phyloP scores from a whole-genome alignment of 2,329 filamentous ascomycete genomes.

The Neonectria hederae region DNA sequence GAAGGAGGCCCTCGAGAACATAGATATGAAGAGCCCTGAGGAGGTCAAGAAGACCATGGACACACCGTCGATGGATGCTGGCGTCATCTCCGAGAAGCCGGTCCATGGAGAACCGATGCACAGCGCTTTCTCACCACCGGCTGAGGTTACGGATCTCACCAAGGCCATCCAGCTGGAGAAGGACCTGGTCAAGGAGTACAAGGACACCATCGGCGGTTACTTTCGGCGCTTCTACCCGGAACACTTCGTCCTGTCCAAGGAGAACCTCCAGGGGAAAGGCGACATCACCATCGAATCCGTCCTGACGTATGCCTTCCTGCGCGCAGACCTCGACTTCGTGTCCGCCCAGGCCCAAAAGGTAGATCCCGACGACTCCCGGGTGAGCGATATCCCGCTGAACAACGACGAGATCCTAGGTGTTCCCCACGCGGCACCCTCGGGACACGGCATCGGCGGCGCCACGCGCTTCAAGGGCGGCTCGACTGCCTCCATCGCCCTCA shows the following conservation, averaged over 20 bases:
- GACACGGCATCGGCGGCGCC: slow-evolving; percentile 74
- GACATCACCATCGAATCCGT: slow-evolving; percentile 77
- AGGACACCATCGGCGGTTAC: slow-evolving; percentile 88
- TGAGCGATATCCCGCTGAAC: slow-evolving; percentile 82
- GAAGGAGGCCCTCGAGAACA: slow-evolving; percentile 43
- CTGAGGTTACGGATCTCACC: slow-evolving; percentile 62
- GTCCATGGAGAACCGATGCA: slow-evolving; percentile 50
- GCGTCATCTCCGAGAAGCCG: slow-evolving; percentile 47
- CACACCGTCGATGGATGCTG: slow-evolving; percentile 46
- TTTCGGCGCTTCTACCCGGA: slow-evolving; percentile 89
- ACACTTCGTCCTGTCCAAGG: slow-evolving; percentile 66
- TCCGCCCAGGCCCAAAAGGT: slow-evolving; percentile 85
- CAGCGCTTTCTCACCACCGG: slow-evolving; percentile 56
- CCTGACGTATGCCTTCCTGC: slow-evolving; percentile 90
- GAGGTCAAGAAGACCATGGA: slow-evolving; percentile 53
- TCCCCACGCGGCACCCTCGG: slow-evolving; percentile 61
- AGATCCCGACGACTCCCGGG: slow-evolving; percentile 74
- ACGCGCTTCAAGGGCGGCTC: slow-evolving; percentile 92
- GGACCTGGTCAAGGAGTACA: slow-evolving; percentile 79
- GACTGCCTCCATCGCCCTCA: slow-evolving; percentile 87
- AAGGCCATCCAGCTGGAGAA: slow-evolving; percentile 76
- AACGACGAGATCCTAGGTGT: slow-evolving; percentile 82
- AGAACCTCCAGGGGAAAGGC: slow-evolving; percentile 43
- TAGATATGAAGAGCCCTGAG: slow-evolving; percentile 61
- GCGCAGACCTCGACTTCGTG: slow-evolving; percentile 94